phyloP scores from a whole-genome alignment of 1,284 basidiomycete genomes.

The Austroboletus niveus region DNA sequence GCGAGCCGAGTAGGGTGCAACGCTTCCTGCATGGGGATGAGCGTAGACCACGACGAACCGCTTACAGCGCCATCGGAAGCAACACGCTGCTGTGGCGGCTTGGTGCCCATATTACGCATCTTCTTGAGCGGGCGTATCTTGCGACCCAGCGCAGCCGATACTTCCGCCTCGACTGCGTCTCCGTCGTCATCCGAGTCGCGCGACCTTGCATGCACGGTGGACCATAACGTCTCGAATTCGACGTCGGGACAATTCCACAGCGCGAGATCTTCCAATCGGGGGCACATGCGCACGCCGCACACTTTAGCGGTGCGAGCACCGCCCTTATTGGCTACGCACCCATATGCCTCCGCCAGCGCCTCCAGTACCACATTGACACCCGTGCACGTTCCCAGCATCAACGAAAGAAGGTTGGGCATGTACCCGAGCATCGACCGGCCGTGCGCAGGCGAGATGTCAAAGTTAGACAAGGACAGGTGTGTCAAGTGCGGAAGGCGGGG shows the following conservation, averaged over 20 bases:
- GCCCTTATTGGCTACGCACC: constrained; percentile 11
- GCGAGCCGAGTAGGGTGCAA: constrained; percentile 36
- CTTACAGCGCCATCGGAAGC: constrained; percentile 10
- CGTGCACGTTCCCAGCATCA: constrained; percentile 36
- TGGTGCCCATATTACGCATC: constrained; percentile 14
- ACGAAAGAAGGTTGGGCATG: constrained; percentile 36
- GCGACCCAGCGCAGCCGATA: constrained; percentile 32
- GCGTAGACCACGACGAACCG: constrained; percentile 31
- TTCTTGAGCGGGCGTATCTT: constrained; percentile 33
- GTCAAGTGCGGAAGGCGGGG: constrained; percentile 39
- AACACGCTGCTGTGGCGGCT: constrained; percentile 9
- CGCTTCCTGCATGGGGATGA: constrained; percentile 36
- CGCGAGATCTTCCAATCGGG: constrained; percentile 45
- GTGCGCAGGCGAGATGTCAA: constrained; percentile 30
- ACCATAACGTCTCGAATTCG: constrained; percentile 34
- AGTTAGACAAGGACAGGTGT: constrained; percentile 36
- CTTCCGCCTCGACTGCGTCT: constrained; percentile 18
- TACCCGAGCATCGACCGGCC: constrained; percentile 37
- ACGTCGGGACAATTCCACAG: constrained; percentile 51
- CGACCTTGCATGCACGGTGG: constrained; percentile 40
- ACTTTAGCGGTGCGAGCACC: constrained; percentile 6
- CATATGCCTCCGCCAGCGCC: constrained; percentile 33
- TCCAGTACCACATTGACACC: constrained; percentile 26
- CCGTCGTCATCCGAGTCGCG: constrained; percentile 14
- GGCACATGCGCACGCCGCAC: constrained; percentile 42